Base-by-base conservation (phyloP, 1,284 basidiomycete genomes). In the Vanrija sp. region DNA sequence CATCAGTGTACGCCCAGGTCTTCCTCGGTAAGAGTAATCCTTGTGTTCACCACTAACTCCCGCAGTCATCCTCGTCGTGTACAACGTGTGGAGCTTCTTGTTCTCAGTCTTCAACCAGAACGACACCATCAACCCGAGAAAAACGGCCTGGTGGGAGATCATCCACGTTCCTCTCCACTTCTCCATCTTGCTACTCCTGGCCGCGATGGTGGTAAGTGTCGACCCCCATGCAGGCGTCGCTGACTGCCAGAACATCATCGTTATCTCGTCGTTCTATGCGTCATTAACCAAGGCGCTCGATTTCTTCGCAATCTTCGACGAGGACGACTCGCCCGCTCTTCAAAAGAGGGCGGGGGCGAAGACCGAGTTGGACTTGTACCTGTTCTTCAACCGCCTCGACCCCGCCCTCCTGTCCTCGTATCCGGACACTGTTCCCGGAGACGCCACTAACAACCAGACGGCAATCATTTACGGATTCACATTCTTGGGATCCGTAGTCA, bases 21-120 rank as follows among this genome's bases (percentile, higher is more conserved):
- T 62, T 68, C 46, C 47, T 56, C 12, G 35, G 50, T 53, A n/a
- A 12, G 48, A 39, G 15, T 39, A 9, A 15, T 12, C 23, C 27
- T 2, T 16, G 10, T 12, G n/a, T 2, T 20, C 2, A 8, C 6
- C 5, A 3, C 37, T 45, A 9, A 49, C 19, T 1, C 18, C 41
- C 6, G n/a, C 35, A 50, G 49, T 18, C n/a, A 64, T 68, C 41
- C 37, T 44, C 5, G 61, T 67, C 53, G 56, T 70, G 41, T 65
- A 59, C 57, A 19, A 60, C 3, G 52, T 69, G 1, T 72, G 63
- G 57, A 42, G 37, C 6, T 62, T 68, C 51, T 56, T 70, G 7
- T 69, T 67, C 48, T 47, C 50, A 1, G 39, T 56, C 15, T 66
- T 66, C 47, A 39, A 57, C 19, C 51, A 53, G 20, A 22, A 52